These are phyloP conservation scores for Pythium coloratum DNA, from an alignment of 352 stramenopile genomes.

Conservation along the genomic window DNA sequence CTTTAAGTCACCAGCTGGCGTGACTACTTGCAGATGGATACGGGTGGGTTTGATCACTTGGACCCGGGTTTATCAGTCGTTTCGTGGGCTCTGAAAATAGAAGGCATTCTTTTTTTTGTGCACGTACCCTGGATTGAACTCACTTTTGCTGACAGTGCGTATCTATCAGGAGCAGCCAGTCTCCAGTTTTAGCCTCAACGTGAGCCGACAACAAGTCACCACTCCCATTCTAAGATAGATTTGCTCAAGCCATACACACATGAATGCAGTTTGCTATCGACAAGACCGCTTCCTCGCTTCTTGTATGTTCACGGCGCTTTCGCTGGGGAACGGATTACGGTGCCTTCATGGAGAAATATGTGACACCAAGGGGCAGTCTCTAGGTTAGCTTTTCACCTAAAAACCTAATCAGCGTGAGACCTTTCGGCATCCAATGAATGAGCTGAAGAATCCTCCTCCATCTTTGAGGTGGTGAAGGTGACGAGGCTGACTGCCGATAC, in stretches of 20 bases:
- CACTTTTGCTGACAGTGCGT: constrained; percentile 1
- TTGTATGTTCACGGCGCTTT: background rate
- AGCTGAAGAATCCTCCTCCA: background rate
- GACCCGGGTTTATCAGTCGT: constrained; percentile 19
- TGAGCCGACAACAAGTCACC: background rate
- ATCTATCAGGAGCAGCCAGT: constrained; percentile 9
- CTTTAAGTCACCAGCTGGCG: constrained; percentile 9
- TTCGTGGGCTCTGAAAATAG: constrained; percentile 23
- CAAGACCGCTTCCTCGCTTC: background rate
- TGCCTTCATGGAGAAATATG: constrained; percentile 8
- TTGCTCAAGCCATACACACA: background rate
- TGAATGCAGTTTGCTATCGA: background rate
- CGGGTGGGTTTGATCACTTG: constrained; percentile 12
- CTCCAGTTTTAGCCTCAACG: background rate
- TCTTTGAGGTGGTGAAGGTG: background rate
- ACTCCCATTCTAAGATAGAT: background rate
- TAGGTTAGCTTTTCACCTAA: constrained; percentile 24
- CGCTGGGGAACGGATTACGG: background rate
- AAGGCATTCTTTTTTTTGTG: constrained; percentile 28
- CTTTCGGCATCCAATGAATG: constrained; percentile 24
- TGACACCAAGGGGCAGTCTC: constrained; percentile 21
- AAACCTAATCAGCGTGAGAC: background rate
- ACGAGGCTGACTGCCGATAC: background rate
- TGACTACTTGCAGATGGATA: constrained; percentile 7
- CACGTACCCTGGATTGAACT: constrained; percentile 10